These are phyloP conservation scores for Fusarium siculi DNA, from an alignment of 2,329 filamentous ascomycete species.

Conservation along the genomic window DNA sequence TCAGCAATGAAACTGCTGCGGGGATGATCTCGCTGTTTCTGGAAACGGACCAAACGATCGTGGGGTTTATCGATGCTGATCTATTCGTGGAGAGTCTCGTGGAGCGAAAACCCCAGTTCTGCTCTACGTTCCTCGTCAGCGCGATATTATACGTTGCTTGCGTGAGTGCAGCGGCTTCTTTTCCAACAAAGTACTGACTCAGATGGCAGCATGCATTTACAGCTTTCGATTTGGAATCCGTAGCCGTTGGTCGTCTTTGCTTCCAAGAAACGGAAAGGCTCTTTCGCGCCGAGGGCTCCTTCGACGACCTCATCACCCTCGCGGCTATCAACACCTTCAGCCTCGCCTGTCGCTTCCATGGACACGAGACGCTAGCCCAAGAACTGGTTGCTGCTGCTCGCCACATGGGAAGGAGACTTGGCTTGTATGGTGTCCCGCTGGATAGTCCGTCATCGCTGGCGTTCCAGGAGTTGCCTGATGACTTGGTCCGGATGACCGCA, in stretches of 20 bases:
- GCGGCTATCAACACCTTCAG: constrained; percentile 1
- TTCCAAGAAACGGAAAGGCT: not conserved
- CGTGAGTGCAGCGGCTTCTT: not conserved
- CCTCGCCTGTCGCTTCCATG: not conserved
- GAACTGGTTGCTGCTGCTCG: not conserved
- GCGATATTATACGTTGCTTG: constrained; percentile 2
- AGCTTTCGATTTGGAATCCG: not conserved
- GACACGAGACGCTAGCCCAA: not conserved
- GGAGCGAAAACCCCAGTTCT: not conserved
- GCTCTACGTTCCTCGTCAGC: constrained; percentile 4
- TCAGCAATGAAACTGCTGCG: not conserved
- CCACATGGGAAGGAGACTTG: not conserved
- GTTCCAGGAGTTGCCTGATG: not conserved
- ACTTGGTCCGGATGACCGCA: not conserved
- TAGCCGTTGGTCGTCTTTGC: not conserved
- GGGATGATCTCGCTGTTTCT: not conserved
- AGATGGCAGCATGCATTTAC: not conserved
- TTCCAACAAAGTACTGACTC: not conserved
- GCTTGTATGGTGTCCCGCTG: not conserved
- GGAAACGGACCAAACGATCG: constrained; percentile 4
- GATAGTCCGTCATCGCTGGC: not conserved
- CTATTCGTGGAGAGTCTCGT: not conserved
- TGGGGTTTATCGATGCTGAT: not conserved
- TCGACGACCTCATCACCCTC: not conserved
- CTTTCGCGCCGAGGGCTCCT: not conserved